These are phyloP conservation scores for Xylaria flabelliformis DNA, from an alignment of 495 filamentous ascomycete genomes.

Conservation along the genomic window DNA sequence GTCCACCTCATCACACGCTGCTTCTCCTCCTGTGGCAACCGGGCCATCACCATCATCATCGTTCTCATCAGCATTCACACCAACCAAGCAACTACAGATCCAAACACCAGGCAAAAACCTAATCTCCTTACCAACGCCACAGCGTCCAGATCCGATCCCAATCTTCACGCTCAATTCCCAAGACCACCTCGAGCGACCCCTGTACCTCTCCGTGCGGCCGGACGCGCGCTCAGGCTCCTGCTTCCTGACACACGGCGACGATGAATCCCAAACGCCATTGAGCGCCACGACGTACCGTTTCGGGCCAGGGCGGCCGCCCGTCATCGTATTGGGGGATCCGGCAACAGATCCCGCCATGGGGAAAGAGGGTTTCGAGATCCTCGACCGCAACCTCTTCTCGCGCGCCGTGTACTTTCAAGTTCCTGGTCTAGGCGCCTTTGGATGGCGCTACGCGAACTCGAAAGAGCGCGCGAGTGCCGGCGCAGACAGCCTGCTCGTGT, in stretches of 20 bases:
- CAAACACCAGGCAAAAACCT: constrained; percentile 51
- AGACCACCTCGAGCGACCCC: constrained; percentile 32
- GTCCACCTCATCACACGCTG: background rate
- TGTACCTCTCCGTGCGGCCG: constrained; percentile 54
- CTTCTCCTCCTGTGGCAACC: background rate
- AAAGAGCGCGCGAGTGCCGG: constrained; percentile 39
- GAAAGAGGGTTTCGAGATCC: constrained; percentile 42
- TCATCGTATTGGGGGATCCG: constrained; percentile 31
- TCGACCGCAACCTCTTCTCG: constrained; percentile 44
- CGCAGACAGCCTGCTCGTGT: constrained; percentile 45
- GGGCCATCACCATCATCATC: constrained; percentile 13
- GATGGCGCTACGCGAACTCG: constrained; percentile 57
- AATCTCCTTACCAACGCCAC: constrained; percentile 52
- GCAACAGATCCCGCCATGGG: background rate
- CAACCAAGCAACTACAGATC: constrained; percentile 51
- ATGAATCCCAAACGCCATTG: constrained; percentile 32
- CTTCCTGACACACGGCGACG: constrained; percentile 35
- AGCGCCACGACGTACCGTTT: constrained; percentile 58
- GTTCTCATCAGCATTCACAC: constrained; percentile 36
- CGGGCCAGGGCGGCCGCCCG: constrained; percentile 49
- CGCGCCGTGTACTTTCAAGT: constrained; percentile 48
- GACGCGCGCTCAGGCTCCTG: constrained; percentile 51
- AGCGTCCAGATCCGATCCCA: constrained; percentile 50
- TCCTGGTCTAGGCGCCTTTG: constrained; percentile 47
- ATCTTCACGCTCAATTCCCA: constrained; percentile 44